Evolutionary conservation across 2,329 filamentous ascomycete species (phyloP), one percentile per base, ranked within the genome.

Genomic region (Cladosporium sp.): DNA sequence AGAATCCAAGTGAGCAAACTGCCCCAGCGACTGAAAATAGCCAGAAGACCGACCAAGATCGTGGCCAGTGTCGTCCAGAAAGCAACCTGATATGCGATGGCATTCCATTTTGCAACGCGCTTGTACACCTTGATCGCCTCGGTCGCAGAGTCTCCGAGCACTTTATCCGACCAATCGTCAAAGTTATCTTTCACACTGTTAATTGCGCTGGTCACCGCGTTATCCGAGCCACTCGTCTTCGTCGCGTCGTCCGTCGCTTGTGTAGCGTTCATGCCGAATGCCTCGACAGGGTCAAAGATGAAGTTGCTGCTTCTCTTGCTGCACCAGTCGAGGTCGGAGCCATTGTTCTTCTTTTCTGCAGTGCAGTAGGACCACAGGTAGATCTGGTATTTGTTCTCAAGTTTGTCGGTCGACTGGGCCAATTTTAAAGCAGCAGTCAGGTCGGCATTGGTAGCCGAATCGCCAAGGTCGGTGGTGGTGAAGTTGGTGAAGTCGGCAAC

Each of bases 361-460:
- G 81, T 75, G 83, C 94, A 97, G 82, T 92, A 96, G 72, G 88
- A 89, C 89, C 90, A 96, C 38, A 97, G 81, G 70, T 84, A 85
- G 70, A 97, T 81, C 61, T 89, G 83, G 82, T 97, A 97, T 69
- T 86, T 81, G 71, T 93, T 85, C 68, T 82, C 84, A 60, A 96
- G 82, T 57, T 83, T 64, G 55, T 69, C 68, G 43, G 72, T 66
- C 5, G 70, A 65, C 37, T 73, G 67, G 42, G 71, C 69, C 52
- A 70, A 67, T 11, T 74, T 67, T 57, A 80, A 71, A 12, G 79
- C 70, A 17, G 59, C 56, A 8, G 66, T 61, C 40, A 75, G 61
- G 28, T 75, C 71, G 38, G 67, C 69, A 52, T 66, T 66, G 62
- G 72, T 69, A 14, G 61, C 63, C 19, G 63, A 55, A 11, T 58